Evolutionary conservation across 805 yeast genomes (phyloP), one percentile per base, ranked within the genome.

Genomic region (Sugiyamaella mastotermitis): DNA sequence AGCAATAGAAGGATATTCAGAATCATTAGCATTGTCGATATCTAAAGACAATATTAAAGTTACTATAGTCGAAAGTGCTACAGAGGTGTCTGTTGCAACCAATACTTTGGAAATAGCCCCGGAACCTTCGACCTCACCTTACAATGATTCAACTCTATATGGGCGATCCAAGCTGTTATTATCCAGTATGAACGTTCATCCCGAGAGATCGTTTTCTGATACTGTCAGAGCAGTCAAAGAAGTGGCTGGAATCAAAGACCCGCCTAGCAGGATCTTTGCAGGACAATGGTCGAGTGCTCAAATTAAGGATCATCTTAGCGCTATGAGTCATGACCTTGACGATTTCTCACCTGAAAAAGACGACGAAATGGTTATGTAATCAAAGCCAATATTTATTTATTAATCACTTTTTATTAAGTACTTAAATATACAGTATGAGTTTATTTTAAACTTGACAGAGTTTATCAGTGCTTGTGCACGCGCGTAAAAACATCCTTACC

Each of bases 1-100:
- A 24, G 60, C 59, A 3, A 37, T 58, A 14, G 62, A 58, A 40
- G 61, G 62, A n/a, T 57, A 53, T 37, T 34, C 45, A 7, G 62
- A 58, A 38, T 49, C 56, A 10, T 45, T 58, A 17, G 59, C 61
- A 5, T 44, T 52, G 27, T 55, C 52, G 26, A 38, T 55, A 1
- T 53, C 54, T 11, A 49, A 53, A n/a, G 43, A 42, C 34, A 46
- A 51, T 17, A 36, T 58, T 28, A 55, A 53, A 26, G 46, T 55
- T 19, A 47, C 62, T 3, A 42, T 58, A 11, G 57, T 58, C 19
- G 50, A 56, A 40, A 43, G 55, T 10, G 43, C 57, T 13, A 33
- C 51, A 4, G 60, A 57, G 37, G 51, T 53, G 14, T 36, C 47
- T 4, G 35, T 46, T 11, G 44, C 50, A 11, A 37, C 56, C 11